phyloP scores from a whole-genome alignment of 805 yeast species.

The Blastobotrys terrestris region DNA sequence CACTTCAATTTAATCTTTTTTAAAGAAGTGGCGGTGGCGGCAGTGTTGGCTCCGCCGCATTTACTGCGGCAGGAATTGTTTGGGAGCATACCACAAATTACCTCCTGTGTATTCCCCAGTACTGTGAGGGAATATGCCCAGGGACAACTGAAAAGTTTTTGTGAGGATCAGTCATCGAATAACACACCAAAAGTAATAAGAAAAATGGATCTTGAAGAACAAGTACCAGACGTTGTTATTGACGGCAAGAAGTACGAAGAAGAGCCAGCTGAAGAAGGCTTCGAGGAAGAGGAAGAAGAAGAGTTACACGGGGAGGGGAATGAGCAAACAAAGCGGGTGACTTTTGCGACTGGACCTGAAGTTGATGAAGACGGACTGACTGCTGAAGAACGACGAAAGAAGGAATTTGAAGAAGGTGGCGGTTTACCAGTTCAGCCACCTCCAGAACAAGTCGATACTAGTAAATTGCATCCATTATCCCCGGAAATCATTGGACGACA shows the following conservation, averaged over 20 bases:
- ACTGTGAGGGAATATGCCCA: no score
- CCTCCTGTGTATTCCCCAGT: no score
- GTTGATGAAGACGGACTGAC: slow-evolving; percentile 46
- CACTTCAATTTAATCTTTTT: no score
- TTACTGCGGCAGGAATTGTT: no score
- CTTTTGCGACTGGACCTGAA: slow-evolving; percentile 64
- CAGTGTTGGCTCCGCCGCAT: no score
- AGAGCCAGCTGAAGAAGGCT: slow-evolving; percentile 35
- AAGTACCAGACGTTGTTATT: slow-evolving; percentile 78
- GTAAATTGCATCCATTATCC: slow-evolving; percentile 74
- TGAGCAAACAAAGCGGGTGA: slow-evolving; percentile 58
- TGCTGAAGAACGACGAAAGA: slow-evolving; percentile 69
- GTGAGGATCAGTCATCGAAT: neutral
- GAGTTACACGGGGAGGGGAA: slow-evolving; percentile 31
- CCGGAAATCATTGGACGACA: slow-evolving; percentile 94
- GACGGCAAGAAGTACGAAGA: slow-evolving; percentile 50
- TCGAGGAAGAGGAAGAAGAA: slow-evolving; percentile 28
- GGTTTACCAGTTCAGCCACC: slow-evolving; percentile 96
- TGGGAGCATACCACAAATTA: neutral
- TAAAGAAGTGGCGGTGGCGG: no score
- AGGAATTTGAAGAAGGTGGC: slow-evolving; percentile 96
- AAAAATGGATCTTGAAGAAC: slow-evolving; percentile 69
- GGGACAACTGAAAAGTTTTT: neutral
- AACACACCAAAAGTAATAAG: neutral
- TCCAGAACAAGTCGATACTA: slow-evolving; percentile 62